Base-by-base conservation (phyloP, 2,329 filamentous ascomycete genomes). In the Paraconiothyrium brasiliense region DNA sequence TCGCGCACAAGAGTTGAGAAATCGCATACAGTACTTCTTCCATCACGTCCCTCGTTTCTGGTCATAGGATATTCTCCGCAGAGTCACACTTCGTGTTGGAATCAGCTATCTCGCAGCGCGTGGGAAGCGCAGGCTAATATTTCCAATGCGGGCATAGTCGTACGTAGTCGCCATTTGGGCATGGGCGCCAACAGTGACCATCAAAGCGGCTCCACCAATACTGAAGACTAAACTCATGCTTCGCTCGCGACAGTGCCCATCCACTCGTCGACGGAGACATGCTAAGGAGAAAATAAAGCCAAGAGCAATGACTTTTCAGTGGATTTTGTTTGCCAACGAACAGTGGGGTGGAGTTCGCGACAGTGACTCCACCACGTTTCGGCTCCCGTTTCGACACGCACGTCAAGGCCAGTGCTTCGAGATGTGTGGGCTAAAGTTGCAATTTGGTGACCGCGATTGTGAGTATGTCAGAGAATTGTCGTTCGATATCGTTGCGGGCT, bases 351-450 rank as follows among this genome's bases (percentile, higher is more conserved):
- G 39, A 9, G 37, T 44, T 43, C 48, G 22, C 14, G 24, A 41
- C 10, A 10, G 51, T 34, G 51, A 35, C 51, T 54, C 51, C 51
- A 54, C 51, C 20, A 6, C 24, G 51, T 54, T 54, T 54, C 51
- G 37, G 32, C 51, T 43, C n/a, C 51, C 37, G 51, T 44, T 54
- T 54, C 37, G 51, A 43, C 48, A 37, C 30, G 32, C n/a, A 32
- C 24, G 5, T 43, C 1, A 20, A 27, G 37, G 51, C 27, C 51
- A 54, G 51, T 54, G 51, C 51, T 54, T 20, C 11, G 24, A 20
- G 8, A 30, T n/a, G 6, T 44, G 4, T 44, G 34, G 35, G 35
- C 37, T 54, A 54, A 13, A 54, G 35, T 43, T 54, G 35, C 50
- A 24, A n/a, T 22, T 43, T 32, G 9, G 14, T 14, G 37, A 34